Evolutionary conservation across 2,329 filamentous ascomycete species (phyloP), one percentile per base, ranked within the genome.

Genomic region (Scorias spongiosa): DNA sequence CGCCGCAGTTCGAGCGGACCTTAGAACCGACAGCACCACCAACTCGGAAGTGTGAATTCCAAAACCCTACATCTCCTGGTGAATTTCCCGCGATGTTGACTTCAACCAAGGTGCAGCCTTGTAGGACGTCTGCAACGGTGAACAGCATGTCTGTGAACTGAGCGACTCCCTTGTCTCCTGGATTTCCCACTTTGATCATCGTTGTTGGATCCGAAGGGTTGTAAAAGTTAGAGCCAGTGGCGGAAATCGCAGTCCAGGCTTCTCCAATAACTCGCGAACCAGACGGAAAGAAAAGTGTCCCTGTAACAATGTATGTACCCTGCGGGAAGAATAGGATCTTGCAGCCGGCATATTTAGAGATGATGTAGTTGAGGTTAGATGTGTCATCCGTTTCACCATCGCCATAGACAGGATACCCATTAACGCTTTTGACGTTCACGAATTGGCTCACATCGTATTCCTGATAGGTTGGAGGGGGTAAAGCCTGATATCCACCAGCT

Each of bases 181-280:
- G 46, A 2, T 64, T 60, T 10, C 75, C 76, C 2, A 80, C 65
- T 51, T 65, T 59, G 10, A 76, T 57, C 15, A 78, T 61, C 1
- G 71, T 63, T 38, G 60, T 59, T 0, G 75, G 74, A 32, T 60
- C 60, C 38, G 48, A 57, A 0, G 60, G 55, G 44, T 68, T 59
- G 43, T 54, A 62, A 56, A 71, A 78, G 39, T 60, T 65, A 45
- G 50, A 45, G 10, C 74, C 74, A 3, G 57, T 58, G 2, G 63
- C 73, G n/a, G 64, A 36, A 36, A 68, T 53, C 72, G 70, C 2
- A 64, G 73, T 66, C 64, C 71, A 75, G 5, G 67, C 66, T 55
- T 78, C 72, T 15, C 76, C 76, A 9, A 75, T 63, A 20, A 79
- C 67, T 2, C 65, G 64, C 4, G 71, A 70, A 10, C 69, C 66